Base-by-base conservation (phyloP, 2,329 filamentous ascomycete genomes). In the Botrytis squamosa region DNA sequence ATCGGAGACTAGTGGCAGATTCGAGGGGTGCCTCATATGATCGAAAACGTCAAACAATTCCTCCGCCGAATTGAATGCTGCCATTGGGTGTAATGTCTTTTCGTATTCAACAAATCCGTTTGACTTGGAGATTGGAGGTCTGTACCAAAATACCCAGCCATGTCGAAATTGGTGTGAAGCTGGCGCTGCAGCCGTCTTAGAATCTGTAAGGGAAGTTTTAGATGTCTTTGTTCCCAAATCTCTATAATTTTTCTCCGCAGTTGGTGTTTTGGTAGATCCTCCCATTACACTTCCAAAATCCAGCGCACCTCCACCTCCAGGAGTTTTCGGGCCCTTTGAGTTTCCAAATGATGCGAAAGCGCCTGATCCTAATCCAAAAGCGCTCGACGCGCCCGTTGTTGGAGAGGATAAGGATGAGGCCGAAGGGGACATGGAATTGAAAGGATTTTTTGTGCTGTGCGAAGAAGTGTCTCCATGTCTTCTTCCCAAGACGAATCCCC, bases 111-210 rank as follows among this genome's bases (percentile, higher is more conserved):
- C 88, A 80, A 87, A 91, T 59, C 89, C 89, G 80, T 96, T 95
- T 77, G 95, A 96, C 85, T 99, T 99, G 77, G 94, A 95, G 79
- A 97, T 97, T 68, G 96, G 96, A 57, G 96, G 96, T 74, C 96
- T 90, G 84, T 97, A 99, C 94, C 96, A 98, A 82, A 98, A 94
- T 49, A 97, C 91, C 96, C 96, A 99, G 76, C 91, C 91, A 83
- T 94, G 91, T 84, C 93, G 94, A 79, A 98, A 87, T 75, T 88
- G 87, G 81, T 92, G 89, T 73, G 83, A 79, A 52, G 85, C 82
- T 59, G 84, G 82, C 65, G 84, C 81, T 57, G 82, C 78, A 10
- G 83, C 81, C 46, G 78, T 81, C 77, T 84, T 86, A 38, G 84
- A 81, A 80, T 88, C 85, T 74, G 85, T 81, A 74, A 88, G 85